Evolutionary conservation across 192 early-diverging fungal species (phyloP), one percentile per base, ranked within the genome.

Genomic region (Linnemannia hyalina): DNA sequence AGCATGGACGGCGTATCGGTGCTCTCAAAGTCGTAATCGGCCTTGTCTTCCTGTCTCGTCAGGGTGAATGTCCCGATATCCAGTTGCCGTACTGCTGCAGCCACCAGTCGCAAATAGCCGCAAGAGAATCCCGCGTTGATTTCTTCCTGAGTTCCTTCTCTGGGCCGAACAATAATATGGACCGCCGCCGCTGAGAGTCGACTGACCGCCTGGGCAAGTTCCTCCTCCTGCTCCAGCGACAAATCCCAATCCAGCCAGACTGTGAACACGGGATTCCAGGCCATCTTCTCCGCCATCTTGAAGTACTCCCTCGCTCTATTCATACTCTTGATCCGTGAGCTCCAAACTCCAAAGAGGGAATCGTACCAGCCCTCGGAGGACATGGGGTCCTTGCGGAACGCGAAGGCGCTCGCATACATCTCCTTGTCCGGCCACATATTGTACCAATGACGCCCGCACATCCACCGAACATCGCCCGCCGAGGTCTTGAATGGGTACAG

Each of bases 361-460:
- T 26, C n/a, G 29, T 65, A 65, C 60, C 60, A 65, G 9, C 60
- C 60, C 11, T 65, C 60, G 32, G 55, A 26, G 18, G 55, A 29
- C 26, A 29, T 29, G 11, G 60, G 11, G 2, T 26, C 26, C 60
- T 29, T 32, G 29, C 11, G n/a, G 60, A 65, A 65, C 8, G 29
- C 23, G n/a, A 65, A 29, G 23, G 60, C 13, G 4, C n/a, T 65
- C 26, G 11, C 11, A 65, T 65, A 32, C 10, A 29, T 15, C 29
- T 9, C 26, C 6, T 29, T 29, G 13, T 32, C 60, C 29, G 60
- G 29, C 60, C 60, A 65, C 29, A 65, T 49, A 0, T 3, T 29
- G 8, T 73, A 29, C 72, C 77, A 74, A 35, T 84, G 82, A 22
- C 16, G 20, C 49, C 40, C 52, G 32, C 82, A 84, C 1, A 79